A percentile compares a stretch with the other conserved stretches of the same genome.
Evolutionary conservation across 257 asterid genomes (phyloP).

Genomic region (Nicotiana noctiflora): DNA sequence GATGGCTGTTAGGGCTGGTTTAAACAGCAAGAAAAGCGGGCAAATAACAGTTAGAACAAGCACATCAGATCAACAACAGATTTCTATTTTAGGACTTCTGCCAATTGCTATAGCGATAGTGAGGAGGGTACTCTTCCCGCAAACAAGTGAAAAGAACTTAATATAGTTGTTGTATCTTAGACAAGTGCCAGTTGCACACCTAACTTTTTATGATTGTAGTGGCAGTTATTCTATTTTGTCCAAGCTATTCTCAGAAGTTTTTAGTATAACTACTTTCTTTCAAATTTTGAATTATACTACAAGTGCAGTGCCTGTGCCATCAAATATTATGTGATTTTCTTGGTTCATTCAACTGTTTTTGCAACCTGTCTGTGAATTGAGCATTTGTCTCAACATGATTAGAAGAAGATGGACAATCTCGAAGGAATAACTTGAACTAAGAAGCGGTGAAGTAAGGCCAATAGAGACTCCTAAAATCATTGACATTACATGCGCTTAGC

Average conservation of each 20-base stretch:
- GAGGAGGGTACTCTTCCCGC: conserved; percentile 19
- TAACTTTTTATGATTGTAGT: not conserved
- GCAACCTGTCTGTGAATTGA: not conserved
- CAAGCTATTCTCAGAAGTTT: not conserved
- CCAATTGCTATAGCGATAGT: conserved; percentile 38
- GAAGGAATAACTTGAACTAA: not conserved
- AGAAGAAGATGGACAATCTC: not conserved
- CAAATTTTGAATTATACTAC: not conserved
- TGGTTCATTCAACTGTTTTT: not conserved
- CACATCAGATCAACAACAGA: conserved; percentile 47
- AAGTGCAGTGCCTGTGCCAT: not conserved
- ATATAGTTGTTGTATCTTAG: conserved; percentile 5
- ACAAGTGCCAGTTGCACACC: not conserved
- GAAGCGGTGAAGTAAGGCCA: not conserved
- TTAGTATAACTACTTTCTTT: not conserved
- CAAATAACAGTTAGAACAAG: conserved; percentile 37
- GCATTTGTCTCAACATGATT: not conserved
- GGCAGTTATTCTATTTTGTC: not conserved
- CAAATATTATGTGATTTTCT: not conserved
- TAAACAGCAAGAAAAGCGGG: conserved; percentile 41
- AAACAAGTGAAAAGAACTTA: conserved; percentile 10
- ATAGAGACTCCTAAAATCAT: too few relatives aligned
- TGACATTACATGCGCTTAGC: too few relatives aligned
- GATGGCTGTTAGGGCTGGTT: conserved; percentile 23
- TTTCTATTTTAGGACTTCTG: conserved; percentile 42